phyloP scores from a whole-genome alignment of 164 flowering plant genomes.

The Sedum album region DNA sequence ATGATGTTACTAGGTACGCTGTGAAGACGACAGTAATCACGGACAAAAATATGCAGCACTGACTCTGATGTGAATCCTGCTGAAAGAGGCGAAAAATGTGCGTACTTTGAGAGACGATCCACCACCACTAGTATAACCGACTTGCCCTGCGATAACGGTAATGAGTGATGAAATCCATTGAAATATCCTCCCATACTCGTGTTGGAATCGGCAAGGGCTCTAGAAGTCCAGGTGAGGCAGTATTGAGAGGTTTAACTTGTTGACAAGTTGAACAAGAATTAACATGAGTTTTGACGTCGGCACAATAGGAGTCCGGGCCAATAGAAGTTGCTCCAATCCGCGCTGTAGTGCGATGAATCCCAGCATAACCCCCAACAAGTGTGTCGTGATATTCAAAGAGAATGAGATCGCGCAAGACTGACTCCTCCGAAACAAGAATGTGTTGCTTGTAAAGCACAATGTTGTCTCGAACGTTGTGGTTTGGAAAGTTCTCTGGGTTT shows the following conservation, averaged over 20 bases:
- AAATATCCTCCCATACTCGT: neutral
- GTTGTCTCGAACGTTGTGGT: neutral
- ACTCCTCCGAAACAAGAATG: neutral
- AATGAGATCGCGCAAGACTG: neutral
- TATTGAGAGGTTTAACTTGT: neutral
- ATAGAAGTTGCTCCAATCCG: neutral
- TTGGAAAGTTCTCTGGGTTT: no score
- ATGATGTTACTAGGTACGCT: slow-evolving; percentile 15
- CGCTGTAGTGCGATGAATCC: neutral
- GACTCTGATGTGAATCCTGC: slow-evolving; percentile 15
- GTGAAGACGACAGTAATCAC: slow-evolving; percentile 8
- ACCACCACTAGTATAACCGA: slow-evolving; percentile 15
- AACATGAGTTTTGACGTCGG: neutral
- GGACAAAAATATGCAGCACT: neutral
- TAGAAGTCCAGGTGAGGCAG: neutral
- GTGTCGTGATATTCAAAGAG: neutral
- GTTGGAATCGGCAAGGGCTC: neutral
- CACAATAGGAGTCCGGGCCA: neutral
- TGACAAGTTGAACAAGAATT: neutral
- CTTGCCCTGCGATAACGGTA: neutral
- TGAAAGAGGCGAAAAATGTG: no score
- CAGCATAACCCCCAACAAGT: slow-evolving; percentile 2
- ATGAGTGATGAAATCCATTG: slow-evolving; percentile 4
- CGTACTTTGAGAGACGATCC: slow-evolving; percentile 15
- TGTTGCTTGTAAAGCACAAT: neutral